Evolutionary conservation across 139 green algal genomes (phyloP), one percentile per base, ranked within the genome.

Genomic region (Microglena sp.): DNA sequence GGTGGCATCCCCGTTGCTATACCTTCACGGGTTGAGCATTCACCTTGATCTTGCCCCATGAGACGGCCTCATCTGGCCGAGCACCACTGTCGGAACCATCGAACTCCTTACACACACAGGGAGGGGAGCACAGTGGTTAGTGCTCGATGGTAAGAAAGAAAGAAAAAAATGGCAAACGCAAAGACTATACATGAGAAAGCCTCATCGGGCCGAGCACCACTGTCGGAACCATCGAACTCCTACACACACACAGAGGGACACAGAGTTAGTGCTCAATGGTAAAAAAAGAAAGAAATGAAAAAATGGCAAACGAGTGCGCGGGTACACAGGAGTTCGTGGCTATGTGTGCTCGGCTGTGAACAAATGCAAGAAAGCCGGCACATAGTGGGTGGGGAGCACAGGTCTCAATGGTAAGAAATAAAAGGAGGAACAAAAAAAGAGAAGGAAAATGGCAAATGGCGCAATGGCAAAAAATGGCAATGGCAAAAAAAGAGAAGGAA

Each of bases 171-270:
- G 21, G 50, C 50, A 58, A 8, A 24, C 18, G 50, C 50, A 15
- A 30, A 24, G 22, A 24, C n/a, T 30, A 26, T n/a, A 15, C 94
- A 99, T 0, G 79, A 92, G 4, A 98, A 82, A 1, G 94, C 94
- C 71, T 99, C 94, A 67, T 98, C 94, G 0, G 94, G 94, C 3
- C 82, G 66, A 0, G 94, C 94, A 0, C 93, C 87, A 22, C 75
- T 86, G 81, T 98, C 93, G 56, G 84, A 93, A 40, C 93, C 93
- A 68, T 99, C 93, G 83, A 92, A 98, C 74, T 98, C 93, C 65
- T 95, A 8, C 8, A 24, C 8, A 11, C 11, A 58, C 11, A 15
- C 50, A 5, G 6, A 15, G 8, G 50, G 6, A 24, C 50, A 58
- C 40, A 50, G 11, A 15, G 11, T 58, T 21, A 15, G 18, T 18